Percentiles rank a stretch among this genome's conserved stretches.
phyloP scores from a whole-genome alignment of 257 asterid genomes.

The Fraxinus pennsylvanica region DNA sequence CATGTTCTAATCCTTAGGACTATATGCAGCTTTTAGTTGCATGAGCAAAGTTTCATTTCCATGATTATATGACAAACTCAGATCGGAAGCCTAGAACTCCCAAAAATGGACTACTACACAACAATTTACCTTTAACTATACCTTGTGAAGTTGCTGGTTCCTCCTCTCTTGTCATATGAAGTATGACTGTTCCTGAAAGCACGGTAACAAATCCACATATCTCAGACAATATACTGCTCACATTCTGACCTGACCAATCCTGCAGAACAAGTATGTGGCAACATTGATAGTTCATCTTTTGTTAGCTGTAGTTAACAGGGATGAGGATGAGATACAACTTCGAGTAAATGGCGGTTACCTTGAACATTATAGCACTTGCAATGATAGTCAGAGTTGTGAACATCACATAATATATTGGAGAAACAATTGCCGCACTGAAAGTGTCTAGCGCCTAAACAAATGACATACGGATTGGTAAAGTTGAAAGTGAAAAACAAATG shows the following conservation, averaged over 20 bases:
- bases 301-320: background rate
- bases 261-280: slow-evolving; percentile 23
- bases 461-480: background rate
- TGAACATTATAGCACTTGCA: slow-evolving; percentile 92
- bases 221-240: slow-evolving; percentile 69
- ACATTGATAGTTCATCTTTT: background rate
- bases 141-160: slow-evolving; percentile 56
- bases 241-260: slow-evolving; percentile 89
- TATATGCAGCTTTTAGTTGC: background rate
- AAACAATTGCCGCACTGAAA: slow-evolving; percentile 79
- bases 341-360: slow-evolving; percentile 43
- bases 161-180: slow-evolving; percentile 74
- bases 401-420: slow-evolving; percentile 89
- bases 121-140: slow-evolving; percentile 15
- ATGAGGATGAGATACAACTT: background rate
- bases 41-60: background rate
- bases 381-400: slow-evolving; percentile 84
- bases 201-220: slow-evolving; percentile 65
- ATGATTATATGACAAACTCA: background rate
- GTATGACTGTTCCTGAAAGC: slow-evolving; percentile 76
- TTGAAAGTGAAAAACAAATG: slow-evolving; percentile 5
- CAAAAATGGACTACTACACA: background rate
- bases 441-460: slow-evolving; percentile 76
- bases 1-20: background rate
- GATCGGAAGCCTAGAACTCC: background rate